Percentiles rank a stretch among this genome's conserved stretches.
Conservation (phyloP, 2,329 filamentous ascomycete species). For the Cryphonectria parasitica region DNA sequence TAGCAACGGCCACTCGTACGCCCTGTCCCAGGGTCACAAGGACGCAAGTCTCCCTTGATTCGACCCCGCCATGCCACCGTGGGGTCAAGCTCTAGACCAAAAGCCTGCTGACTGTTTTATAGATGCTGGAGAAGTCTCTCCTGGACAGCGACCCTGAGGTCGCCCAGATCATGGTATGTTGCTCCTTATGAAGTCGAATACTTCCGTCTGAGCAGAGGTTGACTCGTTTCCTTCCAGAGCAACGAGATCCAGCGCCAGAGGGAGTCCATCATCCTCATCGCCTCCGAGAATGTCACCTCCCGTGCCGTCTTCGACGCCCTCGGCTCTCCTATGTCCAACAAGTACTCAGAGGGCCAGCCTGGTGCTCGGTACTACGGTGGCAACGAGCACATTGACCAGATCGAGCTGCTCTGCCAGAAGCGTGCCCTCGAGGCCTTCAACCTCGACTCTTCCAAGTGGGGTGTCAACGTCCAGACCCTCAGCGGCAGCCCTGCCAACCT, state of each 20-base stretch:
- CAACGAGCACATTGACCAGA: conserved; percentile 97
- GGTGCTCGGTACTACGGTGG: conserved; percentile 98
- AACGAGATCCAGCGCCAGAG: conserved; percentile 95
- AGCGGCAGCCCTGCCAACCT: conserved; percentile 94
- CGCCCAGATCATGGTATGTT: conserved; percentile 88
- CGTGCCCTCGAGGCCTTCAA: conserved; percentile 92
- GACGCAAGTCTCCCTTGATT: conserved; percentile 35
- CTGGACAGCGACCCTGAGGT: conserved; percentile 92
- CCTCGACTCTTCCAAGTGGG: conserved; percentile 87
- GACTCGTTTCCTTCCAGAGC: conserved; percentile 58
- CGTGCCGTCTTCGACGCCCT: conserved; percentile 97
- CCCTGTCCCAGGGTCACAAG: conserved; percentile 43
- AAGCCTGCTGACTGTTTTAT: conserved; percentile 36
- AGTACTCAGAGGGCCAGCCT: conserved; percentile 98
- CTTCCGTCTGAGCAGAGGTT: neutral
- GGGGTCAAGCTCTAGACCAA: neutral
- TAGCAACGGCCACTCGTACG: conserved; percentile 36
- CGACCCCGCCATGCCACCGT: conserved; percentile 8
- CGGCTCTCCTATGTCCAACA: conserved; percentile 95
- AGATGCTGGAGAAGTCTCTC: conserved; percentile 97
- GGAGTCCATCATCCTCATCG: conserved; percentile 98
- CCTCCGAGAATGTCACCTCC: conserved; percentile 98
- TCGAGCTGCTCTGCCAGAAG: conserved; percentile 93
- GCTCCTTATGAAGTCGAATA: neutral
- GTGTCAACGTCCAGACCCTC: conserved; percentile 96